Base-by-base conservation (phyloP, 2,329 filamentous ascomycete genomes). In the Fusarium chuoi region DNA sequence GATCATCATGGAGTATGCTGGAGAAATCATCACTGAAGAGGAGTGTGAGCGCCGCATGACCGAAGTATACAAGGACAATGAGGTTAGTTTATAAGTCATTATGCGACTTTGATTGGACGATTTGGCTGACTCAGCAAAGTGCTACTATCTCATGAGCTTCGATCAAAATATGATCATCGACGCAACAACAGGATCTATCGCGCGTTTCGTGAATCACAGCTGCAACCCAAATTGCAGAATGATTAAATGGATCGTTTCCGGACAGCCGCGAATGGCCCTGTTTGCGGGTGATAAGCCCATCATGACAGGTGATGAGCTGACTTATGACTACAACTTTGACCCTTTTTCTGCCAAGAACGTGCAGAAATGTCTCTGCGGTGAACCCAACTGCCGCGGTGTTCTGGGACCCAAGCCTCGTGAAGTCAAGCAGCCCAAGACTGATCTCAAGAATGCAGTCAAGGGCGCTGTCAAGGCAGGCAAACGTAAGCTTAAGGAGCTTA, bases 131-230 rank as follows among this genome's bases (percentile, higher is more conserved):
- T 62, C 62, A 69, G 42, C 26, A 97, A 76, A 98, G 94, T 98
- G 95, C 83, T 98, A 98, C 83, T 99, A 99, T 82, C 87, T 99
- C 56, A 99, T 99, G 96, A 95, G 94, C 63, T 98, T 98, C 81
- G 95, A 98, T 80, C 95, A 98, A 82, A 96, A 97, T 82, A 96
- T 98, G 91, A 97, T 98, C 78, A 97, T 99, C 74, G 96, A 99
- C 84, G 96, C 96, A 39, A 98, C 95, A 35, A 94, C 94, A 63
- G 96, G 96, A 78, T 97, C 94, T 75, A 97, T 98, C 83, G 96
- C 96, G 78, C 93, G 96, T 63, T 99, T 99, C 82, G 95, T 99
- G 81, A 99, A 99, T 81, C 96, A 99, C 82, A 98, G 95, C 24
- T 99, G 96, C 84, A 92, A 94, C 65, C 96, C 96, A 6, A 99